Conservation (phyloP, 1,139 yeast species). For the Martiniozyma asiatica region DNA sequence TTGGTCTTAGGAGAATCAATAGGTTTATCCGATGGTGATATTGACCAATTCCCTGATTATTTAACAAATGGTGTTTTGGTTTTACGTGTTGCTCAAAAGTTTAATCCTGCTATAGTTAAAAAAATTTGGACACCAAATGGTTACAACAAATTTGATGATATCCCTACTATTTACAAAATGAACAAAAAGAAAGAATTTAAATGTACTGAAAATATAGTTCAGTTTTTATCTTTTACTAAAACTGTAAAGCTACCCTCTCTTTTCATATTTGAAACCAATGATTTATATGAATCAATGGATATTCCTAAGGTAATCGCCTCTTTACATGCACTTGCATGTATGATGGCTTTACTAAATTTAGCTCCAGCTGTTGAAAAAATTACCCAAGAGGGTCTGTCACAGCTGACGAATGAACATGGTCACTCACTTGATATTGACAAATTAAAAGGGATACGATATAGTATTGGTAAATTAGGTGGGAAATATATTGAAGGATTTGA, state of each 20-base stretch:
- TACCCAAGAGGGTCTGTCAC: constrained; percentile 1
- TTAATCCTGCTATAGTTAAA: constrained; percentile 55
- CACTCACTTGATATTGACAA: constrained; percentile 31
- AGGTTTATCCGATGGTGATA: constrained; percentile 41
- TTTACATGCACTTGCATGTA: constrained; percentile 76
- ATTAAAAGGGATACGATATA: constrained; percentile 53
- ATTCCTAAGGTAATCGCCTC: constrained; percentile 93
- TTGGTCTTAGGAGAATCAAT: constrained; percentile 38
- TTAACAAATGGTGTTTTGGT: constrained; percentile 76
- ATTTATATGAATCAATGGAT: constrained; percentile 83
- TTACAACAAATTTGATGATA: constrained; percentile 22
- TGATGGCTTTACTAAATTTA: constrained; percentile 36
- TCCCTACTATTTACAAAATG: constrained; percentile 37
- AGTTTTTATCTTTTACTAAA: constrained; percentile 64
- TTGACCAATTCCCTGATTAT: constrained; percentile 37
- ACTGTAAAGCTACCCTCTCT: constrained; percentile 71
- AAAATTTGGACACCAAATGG: constrained; percentile 35
- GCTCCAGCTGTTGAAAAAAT: constrained; percentile 50
- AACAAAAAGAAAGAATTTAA: constrained; percentile 32
- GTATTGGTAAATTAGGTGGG: constrained; percentile 36
- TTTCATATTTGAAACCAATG: constrained; percentile 84
- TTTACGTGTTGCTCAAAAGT: constrained; percentile 65
- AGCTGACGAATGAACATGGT: too few relatives aligned
- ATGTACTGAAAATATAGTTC: constrained; percentile 86
- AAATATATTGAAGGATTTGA: constrained; percentile 15